These are phyloP conservation scores for Colletotrichum sublineola DNA, from an alignment of 2,329 filamentous ascomycete genomes.

Conservation along the genomic window DNA sequence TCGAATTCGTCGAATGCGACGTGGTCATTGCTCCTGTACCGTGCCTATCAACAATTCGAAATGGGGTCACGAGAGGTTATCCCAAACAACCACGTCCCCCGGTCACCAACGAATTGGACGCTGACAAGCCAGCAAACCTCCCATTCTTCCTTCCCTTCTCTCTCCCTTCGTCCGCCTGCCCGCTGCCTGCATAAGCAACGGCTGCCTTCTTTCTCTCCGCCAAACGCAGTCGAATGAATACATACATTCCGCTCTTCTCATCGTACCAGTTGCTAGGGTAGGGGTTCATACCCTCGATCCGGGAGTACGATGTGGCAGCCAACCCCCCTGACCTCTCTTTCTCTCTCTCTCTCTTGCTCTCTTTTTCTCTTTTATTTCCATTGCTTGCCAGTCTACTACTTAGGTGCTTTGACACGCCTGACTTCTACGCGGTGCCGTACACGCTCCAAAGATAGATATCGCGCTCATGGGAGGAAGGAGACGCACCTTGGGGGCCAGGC, in stretches of 20 bases:
- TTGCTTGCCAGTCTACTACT: neutral
- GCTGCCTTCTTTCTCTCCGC: neutral
- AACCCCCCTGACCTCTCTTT: neutral
- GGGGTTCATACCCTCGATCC: neutral
- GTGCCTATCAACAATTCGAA: slow-evolving; percentile 20
- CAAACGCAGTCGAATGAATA: neutral
- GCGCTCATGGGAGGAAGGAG: no score
- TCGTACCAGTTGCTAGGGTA: slow-evolving; percentile 22
- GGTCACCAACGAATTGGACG: slow-evolving; percentile 24
- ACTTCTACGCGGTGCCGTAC: no score
- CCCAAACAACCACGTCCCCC: slow-evolving; percentile 32
- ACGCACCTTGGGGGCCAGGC: no score
- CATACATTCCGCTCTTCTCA: neutral
- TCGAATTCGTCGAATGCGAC: neutral
- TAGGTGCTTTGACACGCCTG: neutral
- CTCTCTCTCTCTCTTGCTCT: neutral
- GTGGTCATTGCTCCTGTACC: slow-evolving; percentile 19
- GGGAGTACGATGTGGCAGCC: neutral
- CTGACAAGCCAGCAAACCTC: slow-evolving; percentile 18
- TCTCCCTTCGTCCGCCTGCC: slow-evolving; percentile 6
- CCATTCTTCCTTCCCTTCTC: neutral
- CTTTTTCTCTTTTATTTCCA: neutral
- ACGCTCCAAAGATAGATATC: no score
- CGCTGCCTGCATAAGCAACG: neutral
- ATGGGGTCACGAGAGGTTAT: slow-evolving; percentile 37